Evolutionary conservation across 2,329 filamentous ascomycete species (phyloP), one percentile per base, ranked within the genome.

Genomic region (Nigrograna mackinnonii): DNA sequence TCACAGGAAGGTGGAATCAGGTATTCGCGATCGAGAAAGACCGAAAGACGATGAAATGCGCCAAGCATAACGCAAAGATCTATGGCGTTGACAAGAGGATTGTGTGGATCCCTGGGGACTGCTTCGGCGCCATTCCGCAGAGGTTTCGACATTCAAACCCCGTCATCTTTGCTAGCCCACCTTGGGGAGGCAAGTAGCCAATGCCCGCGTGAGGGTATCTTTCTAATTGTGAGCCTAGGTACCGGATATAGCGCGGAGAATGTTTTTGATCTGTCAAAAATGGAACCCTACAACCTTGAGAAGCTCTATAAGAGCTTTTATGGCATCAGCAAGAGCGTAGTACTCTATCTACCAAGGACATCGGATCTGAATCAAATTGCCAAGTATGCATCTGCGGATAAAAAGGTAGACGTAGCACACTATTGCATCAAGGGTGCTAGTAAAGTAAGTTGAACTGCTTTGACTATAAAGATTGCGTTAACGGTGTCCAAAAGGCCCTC

Each of bases 11-110:
- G 50, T 99, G 90, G 87, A 80, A 84, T 38, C 85, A 83, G 50
- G 82, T 99, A 50, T 90, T 97, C 63, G 90, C 88, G 31, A 86
- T 99, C 54, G 94, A 99, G 71, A 87, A 86, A 55, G 85, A 97
- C 58, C 76, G 84, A 3, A 80, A 84, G 7, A 89, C 88, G 1
- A 79, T 99, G 5, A 85, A 86, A 34, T 99, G 95, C 69, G 94
- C 91, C 19, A 91, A 95, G 72, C 85, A 95, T 66, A 99, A 99
- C 65, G 91, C 94, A 6, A 77, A 83, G 41, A 74, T 97, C 34
- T 95, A 96, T 64, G 91, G 86, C 3, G 87, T 96, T 0, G 73
- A 75, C 3, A 80, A 85, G 36, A 83, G 82, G 60, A 92, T 99
- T 57, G 87, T 84, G 41, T 99, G 91, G 86, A 79, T 96, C 26